These are phyloP conservation scores for Symbiodinium pilosum DNA, from an alignment of 73 alveolate species.

Conservation along the genomic window DNA sequence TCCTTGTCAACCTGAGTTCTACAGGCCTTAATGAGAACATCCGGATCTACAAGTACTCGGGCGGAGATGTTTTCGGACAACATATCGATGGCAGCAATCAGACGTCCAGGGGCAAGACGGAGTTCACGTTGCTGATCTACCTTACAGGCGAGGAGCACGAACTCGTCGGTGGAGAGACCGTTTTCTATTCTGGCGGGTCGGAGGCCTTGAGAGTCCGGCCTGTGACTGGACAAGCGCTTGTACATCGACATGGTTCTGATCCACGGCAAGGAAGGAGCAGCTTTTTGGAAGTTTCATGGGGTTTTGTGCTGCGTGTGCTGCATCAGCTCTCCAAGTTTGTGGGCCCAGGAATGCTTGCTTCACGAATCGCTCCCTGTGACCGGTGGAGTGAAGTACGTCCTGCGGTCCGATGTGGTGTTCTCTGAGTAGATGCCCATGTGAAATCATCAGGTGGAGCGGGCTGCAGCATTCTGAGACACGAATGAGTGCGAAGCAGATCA, in stretches of 20 bases:
- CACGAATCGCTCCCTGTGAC: conserved; percentile 61
- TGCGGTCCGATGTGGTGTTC: conserved; percentile 88
- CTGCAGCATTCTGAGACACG: background rate
- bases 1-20: no score
- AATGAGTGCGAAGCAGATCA: no score
- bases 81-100: conserved; percentile 76
- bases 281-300: no score
- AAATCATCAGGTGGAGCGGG: no score
- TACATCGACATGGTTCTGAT: conserved; percentile 68
- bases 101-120: conserved; percentile 57
- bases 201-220: conserved; percentile 63
- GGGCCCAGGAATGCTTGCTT: conserved; percentile 43
- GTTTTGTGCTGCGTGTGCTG: no score
- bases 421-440: background rate
- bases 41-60: conserved; percentile 66
- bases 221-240: conserved; percentile 43
- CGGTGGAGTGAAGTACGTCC: conserved; percentile 62
- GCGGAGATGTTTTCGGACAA: conserved; percentile 88
- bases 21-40: conserved; percentile 93
- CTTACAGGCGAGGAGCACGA: conserved; percentile 55
- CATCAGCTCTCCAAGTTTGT: no score
- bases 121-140: conserved; percentile 80
- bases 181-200: conserved; percentile 19
- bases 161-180: conserved; percentile 77
- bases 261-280: background rate